Base-by-base conservation (phyloP, 2,329 filamentous ascomycete species). In the Paradendryphiella salina region DNA sequence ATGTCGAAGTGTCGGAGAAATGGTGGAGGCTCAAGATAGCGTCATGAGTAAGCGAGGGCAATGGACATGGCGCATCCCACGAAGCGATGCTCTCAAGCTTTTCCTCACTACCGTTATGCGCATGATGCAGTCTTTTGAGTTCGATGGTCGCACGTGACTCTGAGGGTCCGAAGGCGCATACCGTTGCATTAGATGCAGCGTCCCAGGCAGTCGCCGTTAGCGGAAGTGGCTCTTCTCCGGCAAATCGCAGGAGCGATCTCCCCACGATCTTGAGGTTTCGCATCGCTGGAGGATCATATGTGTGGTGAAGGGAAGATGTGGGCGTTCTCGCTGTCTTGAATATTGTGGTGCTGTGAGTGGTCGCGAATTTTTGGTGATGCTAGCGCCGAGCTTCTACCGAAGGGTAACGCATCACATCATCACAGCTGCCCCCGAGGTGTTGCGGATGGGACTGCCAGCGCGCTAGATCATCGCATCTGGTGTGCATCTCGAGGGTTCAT, bases 131-230 rank as follows among this genome's bases (percentile, higher is more conserved):
- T 56, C 83, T 77, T 63, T 80, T 82, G 52, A 97, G 80, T 72
- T 93, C 87, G 63, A 99, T 88, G 44, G 85, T 79, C 49, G 86
- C 79, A 70, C 84, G 85, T 62, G 82, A 78, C 69, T 83, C 78
- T 3, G 85, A 86, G 56, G 93, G 94, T 6, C 94, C 93, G 78
- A 93, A 87, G 45, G 90, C 86, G 76, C 88, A 92, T 64, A 99
- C 80, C 45, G 94, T 75, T 54, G 89, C 84, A 73, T 94, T 88
- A 58, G 83, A 85, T 54, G 85, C 81, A 40, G 87, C 82, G 76
- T 97, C 91, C 93, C 93, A 97, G 66, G 90, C 88, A 49, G 86
- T 84, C 23, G 90, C 87, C 45, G 89, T 87, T 65, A 94, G 79
- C 57, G 82, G 79, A 50, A 86, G 76, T 56, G 80, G 65, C 39